A percentile compares a stretch with the other conserved stretches of the same genome.
Evolutionary conservation across 2,329 filamentous ascomycete genomes (phyloP).

Genomic region (Diaporthe vaccinii): DNA sequence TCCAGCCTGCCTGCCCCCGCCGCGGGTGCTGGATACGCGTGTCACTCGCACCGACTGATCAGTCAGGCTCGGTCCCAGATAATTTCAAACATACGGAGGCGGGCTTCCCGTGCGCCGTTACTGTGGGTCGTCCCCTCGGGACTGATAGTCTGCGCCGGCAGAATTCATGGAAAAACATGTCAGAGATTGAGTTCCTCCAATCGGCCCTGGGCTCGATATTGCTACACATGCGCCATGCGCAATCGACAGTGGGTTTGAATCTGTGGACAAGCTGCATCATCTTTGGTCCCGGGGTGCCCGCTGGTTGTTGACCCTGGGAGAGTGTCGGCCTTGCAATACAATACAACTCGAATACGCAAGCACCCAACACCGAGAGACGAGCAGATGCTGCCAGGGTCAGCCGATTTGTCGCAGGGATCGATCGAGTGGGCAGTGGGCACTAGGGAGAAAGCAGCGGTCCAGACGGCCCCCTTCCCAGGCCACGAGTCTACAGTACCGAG

Average conservation of each 20-base stretch:
- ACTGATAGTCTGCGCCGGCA: conserved; percentile 20
- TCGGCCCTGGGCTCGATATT: conserved; percentile 20
- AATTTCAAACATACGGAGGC: conserved; percentile 13
- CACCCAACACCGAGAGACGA: background rate
- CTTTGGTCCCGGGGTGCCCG: background rate
- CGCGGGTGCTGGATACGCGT: background rate
- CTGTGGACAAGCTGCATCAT: conserved; percentile 5
- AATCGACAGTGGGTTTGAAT: conserved; percentile 13
- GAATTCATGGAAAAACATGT: conserved; percentile 30
- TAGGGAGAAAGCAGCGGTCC: conserved; percentile 3
- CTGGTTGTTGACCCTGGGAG: background rate
- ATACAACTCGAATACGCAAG: background rate
- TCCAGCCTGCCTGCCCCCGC: conserved; percentile 18
- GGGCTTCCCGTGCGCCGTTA: conserved; percentile 4
- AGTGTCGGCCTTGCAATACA: background rate
- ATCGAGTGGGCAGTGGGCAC: background rate
- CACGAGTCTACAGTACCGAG: too few relatives aligned
- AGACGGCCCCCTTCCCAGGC: conserved; percentile 6
- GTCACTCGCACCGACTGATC: background rate
- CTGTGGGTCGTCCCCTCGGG: conserved; percentile 16
- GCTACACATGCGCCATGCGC: conserved; percentile 19
- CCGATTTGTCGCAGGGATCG: background rate
- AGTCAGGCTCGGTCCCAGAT: conserved; percentile 11
- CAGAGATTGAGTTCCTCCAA: conserved; percentile 26
- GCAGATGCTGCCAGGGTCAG: conserved; percentile 5